Conservation (phyloP, 805 yeast genomes). For the Ogataea philodendri region DNA sequence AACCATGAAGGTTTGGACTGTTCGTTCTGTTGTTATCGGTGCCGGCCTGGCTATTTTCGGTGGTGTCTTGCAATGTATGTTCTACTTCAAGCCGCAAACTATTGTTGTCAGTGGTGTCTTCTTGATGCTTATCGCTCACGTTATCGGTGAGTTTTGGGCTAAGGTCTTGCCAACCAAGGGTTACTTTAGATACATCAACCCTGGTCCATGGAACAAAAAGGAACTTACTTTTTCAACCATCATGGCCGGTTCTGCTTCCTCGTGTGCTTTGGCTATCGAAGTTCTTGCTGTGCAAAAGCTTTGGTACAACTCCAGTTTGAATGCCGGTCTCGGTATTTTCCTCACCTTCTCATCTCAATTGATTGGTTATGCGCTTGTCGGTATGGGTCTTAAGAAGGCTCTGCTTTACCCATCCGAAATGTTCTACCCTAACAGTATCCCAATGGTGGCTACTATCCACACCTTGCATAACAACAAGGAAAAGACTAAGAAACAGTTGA, state of each 20-base stretch:
- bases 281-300: constrained; percentile 35
- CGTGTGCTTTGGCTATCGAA: constrained; percentile 33
- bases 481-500: constrained; percentile 24
- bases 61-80: constrained; percentile 36
- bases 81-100: constrained; percentile 38
- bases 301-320: constrained; percentile 29
- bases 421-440: constrained; percentile 43
- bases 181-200: constrained; percentile 25
- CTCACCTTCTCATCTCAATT: constrained; percentile 33
- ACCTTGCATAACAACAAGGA: constrained; percentile 27
- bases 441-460: constrained; percentile 28
- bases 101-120: constrained; percentile 35
- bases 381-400: constrained; percentile 29
- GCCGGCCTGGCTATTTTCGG: constrained; percentile 36
- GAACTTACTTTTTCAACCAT: constrained; percentile 44
- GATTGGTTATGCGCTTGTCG: constrained; percentile 33
- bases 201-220: constrained; percentile 45
- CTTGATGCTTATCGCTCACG: constrained; percentile 34
- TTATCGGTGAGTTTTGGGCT: constrained; percentile 32
- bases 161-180: constrained; percentile 28
- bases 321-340: constrained; percentile 33
- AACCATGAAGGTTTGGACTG: constrained; percentile 36
- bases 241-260: constrained; percentile 34
- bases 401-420: constrained; percentile 26
- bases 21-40: constrained; percentile 36